Percentiles rank a stretch among this genome's conserved stretches.
These are phyloP conservation scores for Ogataea sp. DNA, from an alignment of 805 yeast species.

Conservation along the genomic window DNA sequence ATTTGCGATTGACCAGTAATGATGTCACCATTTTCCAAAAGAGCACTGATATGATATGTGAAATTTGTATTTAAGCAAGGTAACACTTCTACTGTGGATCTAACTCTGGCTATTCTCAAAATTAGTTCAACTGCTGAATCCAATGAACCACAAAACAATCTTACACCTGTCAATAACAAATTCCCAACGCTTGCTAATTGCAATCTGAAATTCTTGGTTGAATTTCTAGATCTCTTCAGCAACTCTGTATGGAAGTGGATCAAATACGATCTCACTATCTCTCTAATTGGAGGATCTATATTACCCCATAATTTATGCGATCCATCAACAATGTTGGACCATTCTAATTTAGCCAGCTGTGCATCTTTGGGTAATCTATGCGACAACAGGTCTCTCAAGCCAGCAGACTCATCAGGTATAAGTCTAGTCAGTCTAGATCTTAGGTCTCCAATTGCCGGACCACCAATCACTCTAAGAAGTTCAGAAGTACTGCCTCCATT, in stretches of 20 bases:
- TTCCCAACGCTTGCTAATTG: constrained; percentile 83
- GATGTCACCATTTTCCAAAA: constrained; percentile 56
- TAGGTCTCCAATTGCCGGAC: constrained; percentile 93
- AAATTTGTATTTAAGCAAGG: constrained; percentile 83
- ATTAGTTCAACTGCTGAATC: constrained; percentile 79
- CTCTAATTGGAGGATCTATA: constrained; percentile 54
- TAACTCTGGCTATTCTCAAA: constrained; percentile 53
- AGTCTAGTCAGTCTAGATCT: constrained; percentile 73
- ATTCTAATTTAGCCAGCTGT: constrained; percentile 52
- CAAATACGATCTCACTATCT: constrained; percentile 67
- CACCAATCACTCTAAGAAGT: constrained; percentile 76
- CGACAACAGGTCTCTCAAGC: constrained; percentile 31
- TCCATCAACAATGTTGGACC: constrained; percentile 78
- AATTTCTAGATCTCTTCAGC: constrained; percentile 53
- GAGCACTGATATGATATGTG: constrained; percentile 79
- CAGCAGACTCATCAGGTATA: constrained; percentile 43
- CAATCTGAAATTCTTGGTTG: constrained; percentile 54
- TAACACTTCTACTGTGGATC: constrained; percentile 45
- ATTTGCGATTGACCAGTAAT: constrained; percentile 91
- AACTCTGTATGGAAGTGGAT: constrained; percentile 75
- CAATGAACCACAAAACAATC: constrained; percentile 75
- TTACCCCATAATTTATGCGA: constrained; percentile 59
- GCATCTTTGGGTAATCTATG: constrained; percentile 44
- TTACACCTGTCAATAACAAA: constrained; percentile 70
- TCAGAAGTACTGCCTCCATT: constrained; percentile 96